Evolutionary conservation across 73 alveolate species (phyloP).

Genomic region (Diophrys appendiculata): DNA sequence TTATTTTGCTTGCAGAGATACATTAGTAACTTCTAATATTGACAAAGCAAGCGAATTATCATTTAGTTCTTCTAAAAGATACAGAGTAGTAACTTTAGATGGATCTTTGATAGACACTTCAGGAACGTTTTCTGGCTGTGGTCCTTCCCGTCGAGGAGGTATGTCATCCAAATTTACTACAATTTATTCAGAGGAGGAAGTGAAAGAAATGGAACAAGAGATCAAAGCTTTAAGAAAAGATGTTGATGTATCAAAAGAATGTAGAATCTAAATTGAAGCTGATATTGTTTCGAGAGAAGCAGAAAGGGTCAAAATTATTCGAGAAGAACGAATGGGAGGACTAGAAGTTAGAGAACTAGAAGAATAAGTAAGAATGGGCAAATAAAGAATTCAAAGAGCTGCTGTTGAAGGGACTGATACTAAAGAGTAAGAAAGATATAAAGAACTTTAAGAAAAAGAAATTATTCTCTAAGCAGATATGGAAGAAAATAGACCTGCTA

Average conservation of each 20-base stretch:
- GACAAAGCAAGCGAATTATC: conserved; percentile 81
- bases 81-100: conserved; percentile 84
- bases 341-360: conserved; percentile 1
- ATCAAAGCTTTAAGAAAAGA: conserved; percentile 44
- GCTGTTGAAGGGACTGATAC: conserved; percentile 43
- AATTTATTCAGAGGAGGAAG: conserved; percentile 43
- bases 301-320: conserved; percentile 9
- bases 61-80: conserved; percentile 66
- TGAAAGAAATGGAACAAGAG: conserved; percentile 19
- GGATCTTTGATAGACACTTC: conserved; percentile 89
- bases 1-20: conserved; percentile 77
- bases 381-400: conserved; percentile 35
- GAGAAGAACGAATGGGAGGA: not conserved
- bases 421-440: conserved; percentile 66
- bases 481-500: conserved; percentile 16
- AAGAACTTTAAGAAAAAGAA: conserved; percentile 8
- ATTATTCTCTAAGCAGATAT: conserved; percentile 13
- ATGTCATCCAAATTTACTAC: conserved; percentile 60
- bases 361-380: not conserved
- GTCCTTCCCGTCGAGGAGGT: conserved; percentile 84
- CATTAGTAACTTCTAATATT: conserved; percentile 78
- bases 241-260: conserved; percentile 40
- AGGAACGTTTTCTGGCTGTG: conserved; percentile 96
- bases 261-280: conserved; percentile 27
- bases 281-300: conserved; percentile 30